phyloP scores from a whole-genome alignment of 768 basidiomycete genomes.

The Boletus edulis region DNA sequence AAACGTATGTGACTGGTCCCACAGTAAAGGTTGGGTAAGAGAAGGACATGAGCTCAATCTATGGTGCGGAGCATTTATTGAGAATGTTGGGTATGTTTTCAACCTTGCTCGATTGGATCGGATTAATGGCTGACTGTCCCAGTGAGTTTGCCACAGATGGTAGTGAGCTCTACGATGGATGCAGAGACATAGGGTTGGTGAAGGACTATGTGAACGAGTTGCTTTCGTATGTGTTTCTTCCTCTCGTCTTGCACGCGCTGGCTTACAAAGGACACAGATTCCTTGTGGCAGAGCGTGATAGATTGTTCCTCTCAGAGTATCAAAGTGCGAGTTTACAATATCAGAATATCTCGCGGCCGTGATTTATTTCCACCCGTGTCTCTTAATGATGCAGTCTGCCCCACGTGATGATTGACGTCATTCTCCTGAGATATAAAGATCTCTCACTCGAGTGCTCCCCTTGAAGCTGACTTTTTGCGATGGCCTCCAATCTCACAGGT shows the following conservation, averaged over 20 bases:
- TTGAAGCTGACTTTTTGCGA: conserved; percentile 18
- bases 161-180: conserved; percentile 88
- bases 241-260: neutral
- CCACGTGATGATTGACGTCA: conserved; percentile 8
- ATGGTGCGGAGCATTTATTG: conserved; percentile 92
- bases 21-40: conserved; percentile 66
- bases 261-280: conserved; percentile 45
- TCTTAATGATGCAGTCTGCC: neutral
- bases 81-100: conserved; percentile 78
- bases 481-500: conserved; percentile 47
- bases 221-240: conserved; percentile 55
- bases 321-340: conserved; percentile 73
- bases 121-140: conserved; percentile 7
- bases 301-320: conserved; percentile 77
- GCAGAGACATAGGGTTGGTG: conserved; percentile 75
- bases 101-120: neutral
- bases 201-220: conserved; percentile 90
- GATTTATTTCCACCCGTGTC: conserved; percentile 19
- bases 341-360: conserved; percentile 80
- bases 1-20: conserved; percentile 69
- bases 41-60: conserved; percentile 85
- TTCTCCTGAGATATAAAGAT: too few relatives aligned
- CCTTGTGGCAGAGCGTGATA: conserved; percentile 72
- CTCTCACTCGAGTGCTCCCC: too few relatives aligned
- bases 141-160: conserved; percentile 93